Conservation (phyloP, 257 asterid genomes). For the Nemophila menziesii region DNA sequence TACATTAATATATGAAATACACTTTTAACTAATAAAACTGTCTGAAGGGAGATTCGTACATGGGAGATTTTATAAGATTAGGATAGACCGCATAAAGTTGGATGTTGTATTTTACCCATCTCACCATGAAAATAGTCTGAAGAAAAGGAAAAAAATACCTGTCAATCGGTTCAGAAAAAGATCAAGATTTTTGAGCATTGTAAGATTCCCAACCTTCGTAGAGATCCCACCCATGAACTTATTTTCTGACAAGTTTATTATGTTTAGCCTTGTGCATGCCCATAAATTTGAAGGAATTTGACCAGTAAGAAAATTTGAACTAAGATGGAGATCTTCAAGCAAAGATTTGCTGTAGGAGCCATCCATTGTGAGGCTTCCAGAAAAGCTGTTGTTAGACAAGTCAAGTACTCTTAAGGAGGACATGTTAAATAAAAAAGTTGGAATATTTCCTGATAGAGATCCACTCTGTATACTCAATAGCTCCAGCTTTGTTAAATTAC, state of each 20-base stretch:
- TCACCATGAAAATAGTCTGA: slow-evolving; percentile 7
- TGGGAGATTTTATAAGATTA: no score
- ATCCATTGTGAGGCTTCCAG: slow-evolving; percentile 31
- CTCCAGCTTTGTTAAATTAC: slow-evolving; percentile 25
- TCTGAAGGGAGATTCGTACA: no score
- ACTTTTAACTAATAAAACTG: no score
- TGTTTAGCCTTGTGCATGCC: slow-evolving; percentile 10
- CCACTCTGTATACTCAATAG: slow-evolving; percentile 4
- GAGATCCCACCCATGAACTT: slow-evolving; percentile 16
- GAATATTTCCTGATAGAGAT: slow-evolving; percentile 18
- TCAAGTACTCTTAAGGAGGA: slow-evolving; percentile 11
- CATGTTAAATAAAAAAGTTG: slow-evolving; percentile 16
- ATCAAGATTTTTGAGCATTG: no score
- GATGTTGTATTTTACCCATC: no score
- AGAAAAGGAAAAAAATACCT: no score
- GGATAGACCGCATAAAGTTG: no score
- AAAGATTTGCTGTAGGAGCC: slow-evolving; percentile 12
- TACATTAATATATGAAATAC: no score
- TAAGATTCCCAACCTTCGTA: neutral
- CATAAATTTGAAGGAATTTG: no score
- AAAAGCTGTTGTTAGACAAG: slow-evolving; percentile 25
- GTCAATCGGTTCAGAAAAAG: no score
- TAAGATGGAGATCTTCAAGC: slow-evolving; percentile 18
- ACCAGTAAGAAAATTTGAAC: no score
- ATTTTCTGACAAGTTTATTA: no score